phyloP scores from a whole-genome alignment of 495 filamentous ascomycete genomes.

The Hypoxylon intermedium region DNA sequence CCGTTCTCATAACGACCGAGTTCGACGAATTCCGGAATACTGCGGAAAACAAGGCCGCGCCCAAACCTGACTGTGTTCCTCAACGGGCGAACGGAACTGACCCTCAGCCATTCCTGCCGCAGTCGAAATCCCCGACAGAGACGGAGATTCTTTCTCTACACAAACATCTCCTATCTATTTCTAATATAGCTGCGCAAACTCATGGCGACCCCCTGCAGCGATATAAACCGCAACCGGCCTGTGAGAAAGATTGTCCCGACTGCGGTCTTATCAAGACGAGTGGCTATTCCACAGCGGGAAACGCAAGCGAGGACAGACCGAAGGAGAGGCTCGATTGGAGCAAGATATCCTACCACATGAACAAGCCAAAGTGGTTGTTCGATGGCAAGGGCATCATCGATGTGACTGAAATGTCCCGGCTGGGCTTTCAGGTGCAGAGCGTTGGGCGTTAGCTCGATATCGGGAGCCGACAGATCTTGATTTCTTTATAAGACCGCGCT shows the following conservation, averaged over 20 bases:
- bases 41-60: neutral
- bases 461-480: too few relatives aligned
- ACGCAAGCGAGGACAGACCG: conserved; percentile 16
- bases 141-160: conserved; percentile 46
- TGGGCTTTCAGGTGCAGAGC: conserved; percentile 64
- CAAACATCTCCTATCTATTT: conserved; percentile 31
- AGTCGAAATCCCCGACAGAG: conserved; percentile 39
- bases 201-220: conserved; percentile 38
- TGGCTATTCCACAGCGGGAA: conserved; percentile 32
- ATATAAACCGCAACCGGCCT: conserved; percentile 45
- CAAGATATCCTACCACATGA: conserved; percentile 60
- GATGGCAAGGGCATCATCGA: conserved; percentile 73
- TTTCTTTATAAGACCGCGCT: neutral
- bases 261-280: conserved; percentile 41
- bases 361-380: conserved; percentile 72
- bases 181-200: neutral
- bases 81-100: conserved; percentile 20
- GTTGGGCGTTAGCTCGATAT: conserved; percentile 51
- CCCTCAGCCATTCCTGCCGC: conserved; percentile 34
- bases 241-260: conserved; percentile 45
- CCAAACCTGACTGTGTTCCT: conserved; percentile 10
- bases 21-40: conserved; percentile 66
- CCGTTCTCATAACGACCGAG: conserved; percentile 68
- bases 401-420: conserved; percentile 56
- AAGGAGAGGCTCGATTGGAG: conserved; percentile 34